phyloP scores from a whole-genome alignment of 2,329 filamentous ascomycete species.

The Akanthomyces uredinophilus region DNA sequence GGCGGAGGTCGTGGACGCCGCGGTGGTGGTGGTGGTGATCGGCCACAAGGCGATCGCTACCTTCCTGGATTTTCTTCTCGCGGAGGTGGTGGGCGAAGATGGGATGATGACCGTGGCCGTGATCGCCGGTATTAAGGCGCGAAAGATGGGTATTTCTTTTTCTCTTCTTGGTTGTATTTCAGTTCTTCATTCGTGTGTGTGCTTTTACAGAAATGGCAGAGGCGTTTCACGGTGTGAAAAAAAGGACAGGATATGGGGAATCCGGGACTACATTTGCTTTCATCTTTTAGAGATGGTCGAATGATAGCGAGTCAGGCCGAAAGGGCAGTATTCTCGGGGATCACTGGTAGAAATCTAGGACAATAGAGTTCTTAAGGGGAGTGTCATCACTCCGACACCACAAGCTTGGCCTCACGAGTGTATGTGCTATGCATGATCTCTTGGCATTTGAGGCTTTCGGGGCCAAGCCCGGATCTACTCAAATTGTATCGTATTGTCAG shows the following conservation, averaged over 20 bases:
- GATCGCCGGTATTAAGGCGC: conserved; percentile 5
- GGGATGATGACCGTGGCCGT: conserved; percentile 5
- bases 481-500: background rate
- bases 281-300: background rate
- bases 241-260: background rate
- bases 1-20: conserved; percentile 20
- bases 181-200: background rate
- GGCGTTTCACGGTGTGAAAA: background rate
- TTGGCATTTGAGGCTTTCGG: background rate
- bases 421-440: too few relatives aligned
- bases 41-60: conserved; percentile 30
- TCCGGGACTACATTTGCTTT: background rate
- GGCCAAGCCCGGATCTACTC: background rate
- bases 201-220: background rate
- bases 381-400: background rate
- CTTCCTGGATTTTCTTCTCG: conserved; percentile 22
- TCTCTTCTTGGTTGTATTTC: background rate
- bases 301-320: background rate
- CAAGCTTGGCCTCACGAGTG: too few relatives aligned
- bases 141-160: background rate
- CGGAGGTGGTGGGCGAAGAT: conserved; percentile 21
- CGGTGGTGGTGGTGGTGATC: conserved; percentile 18
- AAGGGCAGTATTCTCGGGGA: background rate
- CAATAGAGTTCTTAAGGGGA: background rate
- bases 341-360: background rate